These are phyloP conservation scores for Albugo candida DNA, from an alignment of 352 stramenopile species.

Conservation along the genomic window DNA sequence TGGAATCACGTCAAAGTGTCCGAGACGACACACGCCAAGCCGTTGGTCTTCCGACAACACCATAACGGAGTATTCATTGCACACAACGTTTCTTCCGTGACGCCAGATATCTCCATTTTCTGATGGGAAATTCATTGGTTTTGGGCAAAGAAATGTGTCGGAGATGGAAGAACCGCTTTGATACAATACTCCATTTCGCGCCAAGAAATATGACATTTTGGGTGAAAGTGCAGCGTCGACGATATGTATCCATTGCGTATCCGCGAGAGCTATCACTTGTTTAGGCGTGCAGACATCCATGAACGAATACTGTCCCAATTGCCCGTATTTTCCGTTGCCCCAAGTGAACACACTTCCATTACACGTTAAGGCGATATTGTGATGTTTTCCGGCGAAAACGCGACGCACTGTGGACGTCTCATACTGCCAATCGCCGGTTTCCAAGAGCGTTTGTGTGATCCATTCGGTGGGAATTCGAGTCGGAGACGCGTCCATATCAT, in stretches of 20 bases:
- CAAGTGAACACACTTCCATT: conserved; percentile 43
- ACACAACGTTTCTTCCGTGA: no score
- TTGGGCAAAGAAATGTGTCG: no score
- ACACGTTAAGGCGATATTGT: conserved; percentile 36
- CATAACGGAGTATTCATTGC: no score
- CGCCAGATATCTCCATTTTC: no score
- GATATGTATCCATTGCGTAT: conserved; percentile 6
- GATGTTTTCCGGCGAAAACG: conserved; percentile 38
- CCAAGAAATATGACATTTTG: conserved; percentile 12
- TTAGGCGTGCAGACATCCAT: conserved; percentile 38
- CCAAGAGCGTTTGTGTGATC: conserved; percentile 7
- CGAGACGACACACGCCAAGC: no score
- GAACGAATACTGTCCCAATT: conserved; percentile 37
- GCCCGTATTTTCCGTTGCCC: conserved; percentile 38
- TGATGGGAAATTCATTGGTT: no score
- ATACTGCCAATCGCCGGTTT: background rate
- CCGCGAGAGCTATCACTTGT: conserved; percentile 33
- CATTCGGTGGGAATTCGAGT: conserved; percentile 11
- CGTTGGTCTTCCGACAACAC: no score
- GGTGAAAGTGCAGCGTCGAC: conserved; percentile 8
- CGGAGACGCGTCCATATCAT: conserved; percentile 20
- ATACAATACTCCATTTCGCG: conserved; percentile 3
- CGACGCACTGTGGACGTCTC: conserved; percentile 13
- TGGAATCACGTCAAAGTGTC: no score
- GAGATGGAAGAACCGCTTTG: no score